Evolutionary conservation across 345 rosid species (phyloP).

Genomic region (Capsella bursapastoris): DNA sequence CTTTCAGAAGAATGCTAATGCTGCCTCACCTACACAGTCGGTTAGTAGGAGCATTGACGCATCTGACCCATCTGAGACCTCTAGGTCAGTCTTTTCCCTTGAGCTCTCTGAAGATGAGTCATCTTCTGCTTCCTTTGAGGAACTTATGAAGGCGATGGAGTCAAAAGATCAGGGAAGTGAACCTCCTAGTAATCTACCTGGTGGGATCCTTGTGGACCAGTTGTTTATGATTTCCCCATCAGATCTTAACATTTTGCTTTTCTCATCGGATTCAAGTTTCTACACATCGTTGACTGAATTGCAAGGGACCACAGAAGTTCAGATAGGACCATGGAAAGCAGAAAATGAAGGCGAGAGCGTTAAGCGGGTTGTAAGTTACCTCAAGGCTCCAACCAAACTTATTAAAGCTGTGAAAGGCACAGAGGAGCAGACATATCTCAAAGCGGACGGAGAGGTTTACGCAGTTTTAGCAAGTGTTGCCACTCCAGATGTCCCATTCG

Average conservation of each 20-base stretch:
- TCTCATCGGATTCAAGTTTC: slow-evolving; percentile 79
- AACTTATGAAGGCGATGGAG: slow-evolving; percentile 64
- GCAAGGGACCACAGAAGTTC: slow-evolving; percentile 83
- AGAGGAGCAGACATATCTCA: slow-evolving; percentile 83
- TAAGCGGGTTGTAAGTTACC: slow-evolving; percentile 68
- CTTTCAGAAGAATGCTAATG: slow-evolving; percentile 66
- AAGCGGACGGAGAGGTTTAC: slow-evolving; percentile 77
- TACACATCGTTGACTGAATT: slow-evolving; percentile 56
- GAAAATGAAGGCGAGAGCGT: slow-evolving; percentile 59
- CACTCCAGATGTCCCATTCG: slow-evolving; percentile 91
- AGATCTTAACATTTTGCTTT: slow-evolving; percentile 69
- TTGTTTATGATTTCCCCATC: slow-evolving; percentile 60
- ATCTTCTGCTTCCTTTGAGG: slow-evolving; percentile 62
- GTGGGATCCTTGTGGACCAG: slow-evolving; percentile 86
- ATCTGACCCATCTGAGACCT: slow-evolving; percentile 56
- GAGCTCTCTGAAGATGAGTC: slow-evolving; percentile 59
- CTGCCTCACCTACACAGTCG: slow-evolving; percentile 25
- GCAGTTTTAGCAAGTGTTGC: slow-evolving; percentile 64
- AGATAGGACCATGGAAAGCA: slow-evolving; percentile 73
- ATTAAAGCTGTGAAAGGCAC: slow-evolving; percentile 81
- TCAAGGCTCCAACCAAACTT: slow-evolving; percentile 80
- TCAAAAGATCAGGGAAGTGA: slow-evolving; percentile 70
- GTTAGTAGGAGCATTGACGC: slow-evolving; percentile 50
- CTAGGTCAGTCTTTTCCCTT: slow-evolving; percentile 47
- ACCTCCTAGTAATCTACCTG: slow-evolving; percentile 72